Evolutionary conservation across 495 filamentous ascomycete genomes (phyloP).

Genomic region (Immersiella caudata): DNA sequence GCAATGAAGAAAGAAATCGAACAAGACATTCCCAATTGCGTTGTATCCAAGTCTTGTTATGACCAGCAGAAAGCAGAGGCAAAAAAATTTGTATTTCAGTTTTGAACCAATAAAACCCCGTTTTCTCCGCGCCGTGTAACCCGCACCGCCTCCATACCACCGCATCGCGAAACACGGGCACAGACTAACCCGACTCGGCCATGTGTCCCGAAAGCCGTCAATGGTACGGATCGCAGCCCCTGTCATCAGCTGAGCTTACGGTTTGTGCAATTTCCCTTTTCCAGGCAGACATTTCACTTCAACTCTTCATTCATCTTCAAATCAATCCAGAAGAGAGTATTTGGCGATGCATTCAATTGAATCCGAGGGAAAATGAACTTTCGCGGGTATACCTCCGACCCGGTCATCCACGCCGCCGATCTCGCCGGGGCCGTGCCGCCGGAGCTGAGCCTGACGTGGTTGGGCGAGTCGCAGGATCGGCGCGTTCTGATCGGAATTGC

Average conservation of each 20-base stretch:
- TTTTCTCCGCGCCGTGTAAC: background rate
- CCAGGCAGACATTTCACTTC: background rate
- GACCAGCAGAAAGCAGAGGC: no score
- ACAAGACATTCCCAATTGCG: no score
- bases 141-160: background rate
- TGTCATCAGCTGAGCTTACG: background rate
- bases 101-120: background rate
- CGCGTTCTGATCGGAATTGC: conserved; percentile 46
- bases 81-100: no score
- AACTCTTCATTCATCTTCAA: background rate
- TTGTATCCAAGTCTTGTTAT: no score
- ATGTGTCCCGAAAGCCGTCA: background rate
- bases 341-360: background rate
- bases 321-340: no score
- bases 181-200: background rate
- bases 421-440: conserved; percentile 35
- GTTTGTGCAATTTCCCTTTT: background rate
- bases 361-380: background rate
- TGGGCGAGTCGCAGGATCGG: conserved; percentile 45
- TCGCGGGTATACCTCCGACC: conserved; percentile 3
- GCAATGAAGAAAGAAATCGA: no score
- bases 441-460: conserved; percentile 39
- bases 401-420: conserved; percentile 18
- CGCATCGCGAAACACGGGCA: background rate
- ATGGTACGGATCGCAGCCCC: background rate